Percentiles rank a stretch among this genome's conserved stretches.
Conservation (phyloP, 2,329 filamentous ascomycete species). For the Fusarium gaditjirri region DNA sequence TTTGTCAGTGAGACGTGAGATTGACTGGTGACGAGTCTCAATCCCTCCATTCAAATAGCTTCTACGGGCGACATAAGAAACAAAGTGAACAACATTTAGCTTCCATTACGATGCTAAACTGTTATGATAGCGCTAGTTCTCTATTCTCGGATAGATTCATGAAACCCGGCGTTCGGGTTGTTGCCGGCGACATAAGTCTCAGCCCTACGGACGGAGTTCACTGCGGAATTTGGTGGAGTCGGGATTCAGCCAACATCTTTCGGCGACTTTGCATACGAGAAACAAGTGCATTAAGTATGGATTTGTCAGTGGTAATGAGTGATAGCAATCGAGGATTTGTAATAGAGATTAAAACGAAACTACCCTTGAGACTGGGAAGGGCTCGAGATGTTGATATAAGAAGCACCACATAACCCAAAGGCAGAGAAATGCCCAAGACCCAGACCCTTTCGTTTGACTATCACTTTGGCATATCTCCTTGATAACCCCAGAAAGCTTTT, state of each 20-base stretch:
- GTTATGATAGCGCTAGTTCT: fast-evolving
- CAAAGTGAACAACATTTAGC: neutral
- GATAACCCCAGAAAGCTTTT: fast-evolving
- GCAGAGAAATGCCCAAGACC: neutral
- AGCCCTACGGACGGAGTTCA: neutral
- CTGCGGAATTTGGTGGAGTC: neutral
- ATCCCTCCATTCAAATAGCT: neutral
- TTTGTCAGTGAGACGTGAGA: neutral
- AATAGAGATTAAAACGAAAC: neutral
- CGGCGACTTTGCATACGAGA: neutral
- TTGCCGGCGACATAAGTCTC: neutral
- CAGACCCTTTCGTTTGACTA: no score
- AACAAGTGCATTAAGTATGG: neutral
- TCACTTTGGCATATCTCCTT: fast-evolving
- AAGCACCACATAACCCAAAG: neutral
- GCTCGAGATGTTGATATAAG: neutral
- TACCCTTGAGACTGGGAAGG: no score
- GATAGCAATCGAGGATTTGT: neutral
- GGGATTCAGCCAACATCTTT: neutral
- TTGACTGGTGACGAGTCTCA: no score
- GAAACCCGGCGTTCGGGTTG: neutral
- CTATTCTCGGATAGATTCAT: neutral
- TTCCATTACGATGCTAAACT: fast-evolving
- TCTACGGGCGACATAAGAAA: fast-evolving
- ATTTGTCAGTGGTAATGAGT: neutral